These are phyloP conservation scores for Cladosporium sp. DNA, from an alignment of 2,329 filamentous ascomycete genomes.

Conservation along the genomic window DNA sequence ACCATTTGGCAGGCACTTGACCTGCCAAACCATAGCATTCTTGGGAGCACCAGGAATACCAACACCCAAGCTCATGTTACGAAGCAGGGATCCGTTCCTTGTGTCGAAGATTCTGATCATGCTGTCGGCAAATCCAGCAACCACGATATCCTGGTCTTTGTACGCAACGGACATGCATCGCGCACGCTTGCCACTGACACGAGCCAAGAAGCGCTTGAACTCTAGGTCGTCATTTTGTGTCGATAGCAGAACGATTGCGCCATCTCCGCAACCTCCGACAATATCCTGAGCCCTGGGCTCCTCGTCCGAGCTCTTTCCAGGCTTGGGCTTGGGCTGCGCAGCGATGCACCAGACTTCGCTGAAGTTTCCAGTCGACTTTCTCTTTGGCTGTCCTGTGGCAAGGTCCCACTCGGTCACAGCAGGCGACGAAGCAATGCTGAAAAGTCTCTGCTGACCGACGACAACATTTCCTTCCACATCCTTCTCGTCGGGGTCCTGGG, in stretches of 20 bases:
- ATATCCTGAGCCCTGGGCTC: conserved; percentile 53
- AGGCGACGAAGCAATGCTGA: conserved; percentile 92
- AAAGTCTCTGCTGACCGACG: conserved; percentile 74
- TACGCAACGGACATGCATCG: conserved; percentile 89
- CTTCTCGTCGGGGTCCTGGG: conserved; percentile 73
- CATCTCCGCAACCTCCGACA: conserved; percentile 86
- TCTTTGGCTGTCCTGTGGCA: conserved; percentile 68
- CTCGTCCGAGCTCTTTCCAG: conserved; percentile 24
- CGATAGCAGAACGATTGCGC: conserved; percentile 80
- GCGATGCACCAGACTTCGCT: conserved; percentile 97
- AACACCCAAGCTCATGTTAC: conserved; percentile 80
- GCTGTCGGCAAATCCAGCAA: conserved; percentile 94
- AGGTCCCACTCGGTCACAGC: conserved; percentile 95
- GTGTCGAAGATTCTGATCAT: conserved; percentile 90
- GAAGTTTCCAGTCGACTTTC: conserved; percentile 85
- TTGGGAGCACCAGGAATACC: conserved; percentile 73
- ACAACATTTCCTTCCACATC: conserved; percentile 58
- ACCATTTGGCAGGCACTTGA: conserved; percentile 80
- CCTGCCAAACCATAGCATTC: conserved; percentile 87
- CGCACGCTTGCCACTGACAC: conserved; percentile 76
- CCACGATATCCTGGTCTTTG: conserved; percentile 74
- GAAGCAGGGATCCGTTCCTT: conserved; percentile 67
- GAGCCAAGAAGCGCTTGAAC: conserved; percentile 71
- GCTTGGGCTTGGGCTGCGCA: conserved; percentile 64
- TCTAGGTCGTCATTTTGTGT: conserved; percentile 78